Percentiles rank a stretch among this genome's conserved stretches.
Evolutionary conservation across 2,329 filamentous ascomycete genomes (phyloP).

Genomic region (Calonectria pauciramosa): DNA sequence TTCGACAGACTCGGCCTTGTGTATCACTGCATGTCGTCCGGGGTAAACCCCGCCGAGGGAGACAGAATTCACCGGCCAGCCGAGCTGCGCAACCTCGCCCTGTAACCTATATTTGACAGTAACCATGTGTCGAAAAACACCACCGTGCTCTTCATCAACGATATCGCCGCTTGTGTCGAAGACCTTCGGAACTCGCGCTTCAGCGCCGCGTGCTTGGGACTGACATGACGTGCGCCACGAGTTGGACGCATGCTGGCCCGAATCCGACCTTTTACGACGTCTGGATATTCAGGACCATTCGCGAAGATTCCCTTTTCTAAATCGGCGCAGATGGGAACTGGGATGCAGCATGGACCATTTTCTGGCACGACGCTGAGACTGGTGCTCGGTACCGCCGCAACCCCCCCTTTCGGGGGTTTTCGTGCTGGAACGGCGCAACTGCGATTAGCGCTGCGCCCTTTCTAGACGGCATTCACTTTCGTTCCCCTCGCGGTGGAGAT

Average conservation of each 20-base stretch:
- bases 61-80: slow-evolving; percentile 64
- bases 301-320: slow-evolving; percentile 68
- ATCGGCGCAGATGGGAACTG: slow-evolving; percentile 65
- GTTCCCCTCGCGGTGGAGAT: slow-evolving; percentile 43
- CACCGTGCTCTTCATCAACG: slow-evolving; percentile 67
- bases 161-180: slow-evolving; percentile 66
- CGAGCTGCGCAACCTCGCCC: slow-evolving; percentile 65
- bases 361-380: slow-evolving; percentile 62
- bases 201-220: slow-evolving; percentile 62
- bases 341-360: slow-evolving; percentile 64
- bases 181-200: slow-evolving; percentile 68
- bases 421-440: slow-evolving; percentile 72
- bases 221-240: slow-evolving; percentile 71
- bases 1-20: slow-evolving; percentile 54
- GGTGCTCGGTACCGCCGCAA: slow-evolving; percentile 49
- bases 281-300: slow-evolving; percentile 66
- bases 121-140: slow-evolving; percentile 50
- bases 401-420: slow-evolving; percentile 70
- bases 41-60: slow-evolving; percentile 57
- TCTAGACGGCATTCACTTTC: slow-evolving; percentile 59
- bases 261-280: slow-evolving; percentile 69
- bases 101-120: slow-evolving; percentile 59
- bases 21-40: slow-evolving; percentile 59
- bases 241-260: slow-evolving; percentile 63
- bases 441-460: slow-evolving; percentile 65